These are phyloP conservation scores for Blastomyces gilchristii DNA, from an alignment of 2,329 filamentous ascomycete species.

Conservation along the genomic window DNA sequence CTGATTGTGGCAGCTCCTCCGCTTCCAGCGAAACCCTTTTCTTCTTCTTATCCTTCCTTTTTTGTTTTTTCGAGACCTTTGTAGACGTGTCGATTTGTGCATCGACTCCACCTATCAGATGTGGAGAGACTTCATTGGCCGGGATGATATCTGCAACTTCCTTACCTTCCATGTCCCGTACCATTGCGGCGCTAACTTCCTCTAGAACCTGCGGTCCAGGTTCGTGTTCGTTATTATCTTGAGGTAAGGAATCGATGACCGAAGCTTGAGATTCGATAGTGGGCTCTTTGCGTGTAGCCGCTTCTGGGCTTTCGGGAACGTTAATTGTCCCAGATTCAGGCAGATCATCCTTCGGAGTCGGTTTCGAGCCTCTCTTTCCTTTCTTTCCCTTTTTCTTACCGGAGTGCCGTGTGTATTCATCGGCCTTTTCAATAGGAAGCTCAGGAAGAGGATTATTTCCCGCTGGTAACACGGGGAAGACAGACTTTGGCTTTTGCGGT, in stretches of 20 bases:
- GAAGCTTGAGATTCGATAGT: neutral
- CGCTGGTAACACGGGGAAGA: neutral
- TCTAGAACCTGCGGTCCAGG: slow-evolving; percentile 3
- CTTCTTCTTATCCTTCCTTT: slow-evolving; percentile 22
- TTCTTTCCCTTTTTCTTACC: slow-evolving; percentile 19
- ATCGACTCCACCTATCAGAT: slow-evolving; percentile 9
- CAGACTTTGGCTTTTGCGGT: neutral
- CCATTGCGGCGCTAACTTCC: neutral
- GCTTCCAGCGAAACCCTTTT: slow-evolving; percentile 11
- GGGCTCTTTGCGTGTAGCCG: neutral
- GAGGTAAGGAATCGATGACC: neutral
- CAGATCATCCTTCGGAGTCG: neutral
- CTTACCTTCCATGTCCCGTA: neutral
- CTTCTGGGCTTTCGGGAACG: neutral
- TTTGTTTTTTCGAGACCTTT: slow-evolving; percentile 19
- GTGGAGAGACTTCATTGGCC: slow-evolving; percentile 18
- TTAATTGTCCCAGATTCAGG: neutral
- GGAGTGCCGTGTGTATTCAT: slow-evolving; percentile 8
- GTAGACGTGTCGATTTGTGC: slow-evolving; percentile 7
- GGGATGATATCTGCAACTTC: neutral
- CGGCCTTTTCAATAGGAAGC: slow-evolving; percentile 11
- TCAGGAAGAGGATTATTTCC: slow-evolving; percentile 1
- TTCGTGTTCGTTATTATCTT: slow-evolving; percentile 3
- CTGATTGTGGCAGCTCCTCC: neutral
- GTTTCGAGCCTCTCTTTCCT: slow-evolving; percentile 17